phyloP scores from a whole-genome alignment of 1,284 basidiomycete species.

The Macrocystidia cucumis region DNA sequence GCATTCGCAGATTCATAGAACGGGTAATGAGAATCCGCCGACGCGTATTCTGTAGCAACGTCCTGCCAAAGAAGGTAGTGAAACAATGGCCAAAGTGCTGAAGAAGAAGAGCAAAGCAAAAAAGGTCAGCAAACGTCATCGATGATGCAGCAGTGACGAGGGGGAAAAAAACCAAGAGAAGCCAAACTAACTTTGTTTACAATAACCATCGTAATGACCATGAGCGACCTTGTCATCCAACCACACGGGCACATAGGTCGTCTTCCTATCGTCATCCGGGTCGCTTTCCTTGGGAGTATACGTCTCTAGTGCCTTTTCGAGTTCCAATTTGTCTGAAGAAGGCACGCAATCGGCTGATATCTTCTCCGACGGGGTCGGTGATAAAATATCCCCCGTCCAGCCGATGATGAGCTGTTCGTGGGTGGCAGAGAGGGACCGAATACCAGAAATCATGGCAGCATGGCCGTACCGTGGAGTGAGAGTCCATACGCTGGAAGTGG shows the following conservation, averaged over 20 bases:
- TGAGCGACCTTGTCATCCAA: constrained; percentile 86
- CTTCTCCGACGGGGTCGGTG: constrained; percentile 30
- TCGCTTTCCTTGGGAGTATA: constrained; percentile 57
- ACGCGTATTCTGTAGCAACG: constrained; percentile 73
- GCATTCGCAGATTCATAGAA: constrained; percentile 84
- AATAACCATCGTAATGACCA: constrained; percentile 95
- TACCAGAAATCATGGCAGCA: constrained; percentile 92
- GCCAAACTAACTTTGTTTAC: constrained; percentile 76
- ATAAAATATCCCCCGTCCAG: constrained; percentile 85
- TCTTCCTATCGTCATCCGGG: constrained; percentile 40
- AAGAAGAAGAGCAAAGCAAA: constrained; percentile 1
- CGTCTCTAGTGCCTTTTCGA: constrained; percentile 51
- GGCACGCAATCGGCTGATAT: constrained; percentile 48
- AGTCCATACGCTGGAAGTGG: constrained; percentile 51
- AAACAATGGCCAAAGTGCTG: constrained; percentile 95
- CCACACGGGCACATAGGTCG: constrained; percentile 87
- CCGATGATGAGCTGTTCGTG: constrained; percentile 91
- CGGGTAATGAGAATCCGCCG: constrained; percentile 81
- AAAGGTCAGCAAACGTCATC: not conserved
- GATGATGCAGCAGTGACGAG: constrained; percentile 1
- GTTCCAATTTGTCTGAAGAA: constrained; percentile 49
- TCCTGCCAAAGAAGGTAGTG: constrained; percentile 99
- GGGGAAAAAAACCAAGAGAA: constrained; percentile 3
- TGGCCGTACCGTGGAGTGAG: constrained; percentile 83
- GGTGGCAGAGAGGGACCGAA: constrained; percentile 74